Evolutionary conservation across 2,329 filamentous ascomycete species (phyloP), one percentile per base, ranked within the genome.

Genomic region (Ophiostoma triangulosporum): DNA sequence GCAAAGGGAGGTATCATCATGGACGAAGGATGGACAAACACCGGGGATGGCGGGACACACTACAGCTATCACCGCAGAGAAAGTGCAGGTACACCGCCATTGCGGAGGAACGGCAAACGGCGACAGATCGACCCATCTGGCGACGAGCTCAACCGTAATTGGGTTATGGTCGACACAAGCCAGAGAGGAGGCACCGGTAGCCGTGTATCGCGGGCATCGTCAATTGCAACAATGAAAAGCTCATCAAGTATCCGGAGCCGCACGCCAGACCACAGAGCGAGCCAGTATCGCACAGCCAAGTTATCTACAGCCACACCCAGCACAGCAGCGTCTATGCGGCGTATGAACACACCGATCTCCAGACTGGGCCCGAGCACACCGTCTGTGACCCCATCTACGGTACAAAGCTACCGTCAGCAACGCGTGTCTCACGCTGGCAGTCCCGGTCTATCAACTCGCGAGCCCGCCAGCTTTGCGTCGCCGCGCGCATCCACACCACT

Each of bases 131-230:
- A 70, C 52, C 64, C 70, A 1, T 69, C 71, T 17, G 69, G 72
- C 32, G 75, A 80, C 57, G 78, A 83, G 43, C 69, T 86, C 6
- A 72, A 77, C 29, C 76, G 74, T 53, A 86, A 81, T 66, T 89
- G 85, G 85, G 82, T 89, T 27, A 73, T 89, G 58, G 79, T 89
- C 26, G 70, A 70, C 74, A 45, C 64, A 64, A 17, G 58, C 57
- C 35, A 49, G 15, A 26, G 40, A 35, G 9, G 46, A 8, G 36
- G 32, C 14, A 14, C 32, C n/a, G 26, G 26, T 3, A 20, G 24
- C 9, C 29, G 12, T 7, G 6, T 29, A 6, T n/a, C 22, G 3
- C 27, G 24, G 4, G 7, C 54, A 32, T 43, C 48, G 17, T 26
- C 48, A 6, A 26, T 46, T n/a, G 11, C 50, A 12, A 22, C 48